Percentiles rank a stretch among this genome's conserved stretches.
These are phyloP conservation scores for Yamadazyma kitorensis DNA, from an alignment of 805 yeast species.

Conservation along the genomic window DNA sequence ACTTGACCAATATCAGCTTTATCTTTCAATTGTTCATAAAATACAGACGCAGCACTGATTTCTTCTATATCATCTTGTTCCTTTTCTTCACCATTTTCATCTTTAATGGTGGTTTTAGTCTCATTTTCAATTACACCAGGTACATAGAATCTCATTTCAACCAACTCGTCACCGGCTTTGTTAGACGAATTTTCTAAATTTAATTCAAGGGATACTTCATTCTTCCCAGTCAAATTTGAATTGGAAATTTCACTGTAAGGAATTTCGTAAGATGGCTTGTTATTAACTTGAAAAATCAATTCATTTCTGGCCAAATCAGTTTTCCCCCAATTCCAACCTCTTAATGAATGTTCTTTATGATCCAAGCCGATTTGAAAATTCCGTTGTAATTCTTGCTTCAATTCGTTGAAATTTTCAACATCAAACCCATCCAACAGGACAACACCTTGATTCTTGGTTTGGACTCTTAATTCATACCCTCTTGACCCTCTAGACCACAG, in stretches of 20 bases:
- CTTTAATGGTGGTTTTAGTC: slow-evolving; percentile 21
- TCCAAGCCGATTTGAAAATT: slow-evolving; percentile 73
- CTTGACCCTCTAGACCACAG: slow-evolving; percentile 93
- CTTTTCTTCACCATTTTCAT: slow-evolving; percentile 31
- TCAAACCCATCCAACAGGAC: slow-evolving; percentile 91
- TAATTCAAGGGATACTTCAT: slow-evolving; percentile 90
- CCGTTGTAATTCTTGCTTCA: slow-evolving; percentile 81
- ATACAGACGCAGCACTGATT: slow-evolving; percentile 73
- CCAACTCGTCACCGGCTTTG: slow-evolving; percentile 91
- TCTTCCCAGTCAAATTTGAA: slow-evolving; percentile 85
- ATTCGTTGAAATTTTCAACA: slow-evolving; percentile 70
- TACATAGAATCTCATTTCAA: slow-evolving; percentile 87
- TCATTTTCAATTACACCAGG: slow-evolving; percentile 77
- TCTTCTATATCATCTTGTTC: slow-evolving; percentile 42
- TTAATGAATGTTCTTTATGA: slow-evolving; percentile 81
- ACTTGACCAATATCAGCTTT: slow-evolving; percentile 93
- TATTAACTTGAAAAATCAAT: slow-evolving; percentile 78
- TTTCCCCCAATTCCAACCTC: slow-evolving; percentile 99
- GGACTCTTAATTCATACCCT: slow-evolving; percentile 85
- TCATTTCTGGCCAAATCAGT: slow-evolving; percentile 91
- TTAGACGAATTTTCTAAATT: slow-evolving; percentile 56
- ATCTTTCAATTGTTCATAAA: slow-evolving; percentile 88
- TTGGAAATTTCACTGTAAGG: slow-evolving; percentile 81
- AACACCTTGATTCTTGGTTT: slow-evolving; percentile 84
- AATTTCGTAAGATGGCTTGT: slow-evolving; percentile 87